Evolutionary conservation across 768 basidiomycete species (phyloP).

Genomic region (Termitomyces sp.): DNA sequence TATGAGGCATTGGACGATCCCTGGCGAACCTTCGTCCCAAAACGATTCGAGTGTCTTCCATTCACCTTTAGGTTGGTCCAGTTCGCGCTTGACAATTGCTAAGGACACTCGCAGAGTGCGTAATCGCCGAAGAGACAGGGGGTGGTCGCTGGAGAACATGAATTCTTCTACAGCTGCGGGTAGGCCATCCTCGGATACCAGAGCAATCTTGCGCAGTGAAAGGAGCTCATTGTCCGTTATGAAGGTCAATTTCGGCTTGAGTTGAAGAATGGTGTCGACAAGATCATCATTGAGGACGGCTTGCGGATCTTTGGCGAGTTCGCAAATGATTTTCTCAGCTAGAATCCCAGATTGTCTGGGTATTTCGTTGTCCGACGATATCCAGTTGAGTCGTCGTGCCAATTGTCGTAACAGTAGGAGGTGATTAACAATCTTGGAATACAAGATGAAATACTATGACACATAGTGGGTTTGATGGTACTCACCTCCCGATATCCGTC

Average conservation of each 20-base stretch:
- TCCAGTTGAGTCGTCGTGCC: conserved; percentile 70
- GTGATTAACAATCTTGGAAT: conserved; percentile 65
- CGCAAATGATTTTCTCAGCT: conserved; percentile 66
- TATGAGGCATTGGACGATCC: conserved; percentile 55
- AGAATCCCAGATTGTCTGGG: conserved; percentile 64
- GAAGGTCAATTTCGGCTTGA: conserved; percentile 57
- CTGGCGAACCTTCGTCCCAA: conserved; percentile 61
- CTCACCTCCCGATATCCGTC: conserved; percentile 74
- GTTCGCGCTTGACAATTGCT: conserved; percentile 52
- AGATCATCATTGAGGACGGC: conserved; percentile 61
- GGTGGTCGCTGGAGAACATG: conserved; percentile 44
- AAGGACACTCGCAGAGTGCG: conserved; percentile 64
- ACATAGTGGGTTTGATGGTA: background rate
- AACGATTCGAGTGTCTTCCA: conserved; percentile 54
- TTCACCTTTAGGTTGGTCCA: conserved; percentile 53
- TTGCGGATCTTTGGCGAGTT: conserved; percentile 58
- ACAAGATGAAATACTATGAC: conserved; percentile 12
- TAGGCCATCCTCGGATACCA: conserved; percentile 69
- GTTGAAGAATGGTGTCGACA: conserved; percentile 54
- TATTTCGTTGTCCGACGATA: conserved; percentile 58
- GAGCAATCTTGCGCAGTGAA: conserved; percentile 58
- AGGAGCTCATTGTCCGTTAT: conserved; percentile 62
- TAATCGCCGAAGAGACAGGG: conserved; percentile 51
- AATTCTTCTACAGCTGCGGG: conserved; percentile 64
- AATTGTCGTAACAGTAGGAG: conserved; percentile 71